A percentile compares a stretch with the other conserved stretches of the same genome.
phyloP scores from a whole-genome alignment of 257 asterid species.

The Solanum tarijense region DNA sequence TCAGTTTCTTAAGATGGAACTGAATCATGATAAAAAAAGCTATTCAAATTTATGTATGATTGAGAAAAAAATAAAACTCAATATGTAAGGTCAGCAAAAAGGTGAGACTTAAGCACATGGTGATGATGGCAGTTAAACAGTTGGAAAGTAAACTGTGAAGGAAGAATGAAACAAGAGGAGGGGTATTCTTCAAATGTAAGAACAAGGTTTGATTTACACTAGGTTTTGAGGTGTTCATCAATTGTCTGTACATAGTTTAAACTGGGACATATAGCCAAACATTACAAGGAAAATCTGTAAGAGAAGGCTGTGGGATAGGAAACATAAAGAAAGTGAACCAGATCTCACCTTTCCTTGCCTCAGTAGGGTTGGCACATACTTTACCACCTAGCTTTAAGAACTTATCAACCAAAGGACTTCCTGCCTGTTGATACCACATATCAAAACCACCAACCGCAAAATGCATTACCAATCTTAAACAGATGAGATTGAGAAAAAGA shows the following conservation, averaged over 20 bases:
- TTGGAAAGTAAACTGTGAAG: neutral
- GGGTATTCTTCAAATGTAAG: neutral
- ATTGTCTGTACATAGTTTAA: neutral
- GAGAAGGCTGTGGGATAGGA: neutral
- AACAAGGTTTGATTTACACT: neutral
- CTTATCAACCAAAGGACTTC: slow-evolving; percentile 43
- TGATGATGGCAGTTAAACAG: neutral
- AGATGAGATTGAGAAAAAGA: neutral
- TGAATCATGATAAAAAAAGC: neutral
- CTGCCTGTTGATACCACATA: slow-evolving; percentile 34
- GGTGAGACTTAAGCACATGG: neutral
- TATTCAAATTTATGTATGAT: neutral
- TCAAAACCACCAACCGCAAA: neutral
- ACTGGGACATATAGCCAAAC: neutral
- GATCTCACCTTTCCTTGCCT: slow-evolving; percentile 57
- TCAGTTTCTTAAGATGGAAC: neutral
- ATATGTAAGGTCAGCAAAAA: neutral
- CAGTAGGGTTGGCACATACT: slow-evolving; percentile 40
- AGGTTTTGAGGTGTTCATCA: neutral
- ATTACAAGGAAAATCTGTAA: neutral
- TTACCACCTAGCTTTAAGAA: slow-evolving; percentile 66
- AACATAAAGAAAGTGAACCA: neutral
- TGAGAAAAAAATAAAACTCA: neutral
- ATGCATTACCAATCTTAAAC: neutral
- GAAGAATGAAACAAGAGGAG: neutral